These are phyloP conservation scores for Cotoneaster glaucophyllus DNA, from an alignment of 306 rosid genomes.

Conservation along the genomic window DNA sequence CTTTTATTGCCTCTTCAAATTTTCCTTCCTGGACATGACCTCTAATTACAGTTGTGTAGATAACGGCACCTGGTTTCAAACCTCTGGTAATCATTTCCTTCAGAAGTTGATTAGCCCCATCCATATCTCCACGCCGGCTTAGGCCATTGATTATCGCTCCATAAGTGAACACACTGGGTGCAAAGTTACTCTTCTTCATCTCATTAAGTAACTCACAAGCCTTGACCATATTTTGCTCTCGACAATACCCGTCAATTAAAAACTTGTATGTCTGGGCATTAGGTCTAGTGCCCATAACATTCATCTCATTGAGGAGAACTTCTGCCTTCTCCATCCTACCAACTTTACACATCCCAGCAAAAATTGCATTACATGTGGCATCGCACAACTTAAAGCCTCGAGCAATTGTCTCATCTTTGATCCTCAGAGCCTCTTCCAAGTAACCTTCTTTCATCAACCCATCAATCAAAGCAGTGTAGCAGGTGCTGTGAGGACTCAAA, in stretches of 20 bases:
- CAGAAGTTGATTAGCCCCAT: conserved; percentile 19
- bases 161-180: conserved; percentile 25
- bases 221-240: conserved; percentile 8
- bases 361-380: conserved; percentile 19
- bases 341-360: conserved; percentile 32
- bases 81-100: conserved; percentile 23
- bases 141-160: conserved; percentile 33
- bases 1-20: conserved; percentile 25
- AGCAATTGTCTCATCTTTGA: conserved; percentile 28
- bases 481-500: conserved; percentile 19
- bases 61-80: conserved; percentile 25
- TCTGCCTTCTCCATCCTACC: conserved; percentile 36
- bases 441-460: conserved; percentile 31
- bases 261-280: conserved; percentile 20
- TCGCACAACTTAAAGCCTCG: conserved; percentile 13
- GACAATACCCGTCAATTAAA: conserved; percentile 37
- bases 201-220: conserved; percentile 26
- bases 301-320: conserved; percentile 31
- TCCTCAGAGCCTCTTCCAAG: conserved; percentile 29
- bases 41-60: conserved; percentile 27
- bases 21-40: conserved; percentile 26
- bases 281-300: conserved; percentile 17
- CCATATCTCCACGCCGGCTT: conserved; percentile 19
- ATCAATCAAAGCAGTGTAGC: conserved; percentile 31
- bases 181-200: conserved; percentile 32